Percentiles rank a stretch among this genome's conserved stretches.
These are phyloP conservation scores for Peronospora belbahrii DNA, from an alignment of 352 stramenopile genomes.

Conservation along the genomic window DNA sequence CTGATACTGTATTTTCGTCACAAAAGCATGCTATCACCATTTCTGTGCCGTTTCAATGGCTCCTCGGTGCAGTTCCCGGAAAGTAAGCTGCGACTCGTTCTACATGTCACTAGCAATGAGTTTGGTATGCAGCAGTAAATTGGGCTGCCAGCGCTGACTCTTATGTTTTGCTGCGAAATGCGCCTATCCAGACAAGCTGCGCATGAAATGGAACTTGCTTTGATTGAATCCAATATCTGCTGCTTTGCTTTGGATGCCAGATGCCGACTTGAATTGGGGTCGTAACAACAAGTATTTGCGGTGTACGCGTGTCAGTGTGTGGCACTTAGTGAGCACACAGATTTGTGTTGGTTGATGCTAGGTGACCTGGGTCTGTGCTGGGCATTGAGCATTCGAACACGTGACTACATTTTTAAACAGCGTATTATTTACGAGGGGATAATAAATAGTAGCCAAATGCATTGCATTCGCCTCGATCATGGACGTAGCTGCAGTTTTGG, in stretches of 20 bases:
- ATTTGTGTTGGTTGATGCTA: slow-evolving; percentile 41
- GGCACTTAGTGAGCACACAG: slow-evolving; percentile 48
- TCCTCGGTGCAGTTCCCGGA: slow-evolving; percentile 56
- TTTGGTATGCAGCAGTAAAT: slow-evolving; percentile 28
- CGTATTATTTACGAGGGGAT: slow-evolving; percentile 3
- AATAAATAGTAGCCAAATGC: slow-evolving; percentile 18
- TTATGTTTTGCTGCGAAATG: slow-evolving; percentile 84
- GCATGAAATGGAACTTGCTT: slow-evolving; percentile 42
- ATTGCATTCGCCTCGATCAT: slow-evolving; percentile 17
- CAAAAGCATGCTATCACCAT: slow-evolving; percentile 33
- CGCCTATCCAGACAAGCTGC: slow-evolving; percentile 63
- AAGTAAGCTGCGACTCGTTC: slow-evolving; percentile 35
- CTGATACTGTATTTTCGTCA: slow-evolving; percentile 49
- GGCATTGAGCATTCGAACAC: slow-evolving; percentile 32
- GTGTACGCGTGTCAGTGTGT: slow-evolving; percentile 82
- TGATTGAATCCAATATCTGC: not conserved
- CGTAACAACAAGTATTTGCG: slow-evolving; percentile 25
- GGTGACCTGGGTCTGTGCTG: slow-evolving; percentile 69
- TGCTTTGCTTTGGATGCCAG: not conserved
- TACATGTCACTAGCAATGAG: not conserved
- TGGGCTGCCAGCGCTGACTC: slow-evolving; percentile 67
- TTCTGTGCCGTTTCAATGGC: too few species aligned
- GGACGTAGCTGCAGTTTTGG: slow-evolving; percentile 42
- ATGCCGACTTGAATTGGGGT: not conserved
- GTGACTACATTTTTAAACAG: slow-evolving; percentile 5